These are phyloP conservation scores for Claviceps capensis DNA, from an alignment of 2,329 filamentous ascomycete genomes.

Conservation along the genomic window DNA sequence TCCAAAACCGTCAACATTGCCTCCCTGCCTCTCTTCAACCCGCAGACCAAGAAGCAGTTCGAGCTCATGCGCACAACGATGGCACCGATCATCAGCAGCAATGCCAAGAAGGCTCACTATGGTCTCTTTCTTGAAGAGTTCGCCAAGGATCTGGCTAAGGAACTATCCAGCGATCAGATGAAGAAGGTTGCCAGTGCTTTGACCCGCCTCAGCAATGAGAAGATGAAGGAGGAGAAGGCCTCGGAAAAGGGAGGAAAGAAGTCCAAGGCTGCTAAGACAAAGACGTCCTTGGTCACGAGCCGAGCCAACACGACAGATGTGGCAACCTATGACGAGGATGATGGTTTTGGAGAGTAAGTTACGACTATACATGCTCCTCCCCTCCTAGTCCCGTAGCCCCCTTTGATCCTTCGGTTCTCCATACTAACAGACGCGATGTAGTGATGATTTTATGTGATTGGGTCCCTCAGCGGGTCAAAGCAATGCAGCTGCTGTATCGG, in stretches of 20 bases:
- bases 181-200: conserved; percentile 86
- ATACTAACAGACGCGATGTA: conserved; percentile 16
- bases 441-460: conserved; percentile 61
- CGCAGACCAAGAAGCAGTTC: conserved; percentile 77
- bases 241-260: conserved; percentile 94
- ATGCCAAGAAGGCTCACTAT: conserved; percentile 84
- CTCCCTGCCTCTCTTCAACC: conserved; percentile 74
- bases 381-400: neutral
- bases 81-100: conserved; percentile 60
- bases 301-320: conserved; percentile 53
- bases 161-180: conserved; percentile 82
- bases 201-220: conserved; percentile 90
- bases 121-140: conserved; percentile 84
- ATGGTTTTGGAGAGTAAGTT: conserved; percentile 70
- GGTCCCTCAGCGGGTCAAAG: neutral
- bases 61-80: conserved; percentile 63
- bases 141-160: conserved; percentile 71
- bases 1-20: conserved; percentile 70
- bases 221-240: conserved; percentile 96
- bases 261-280: conserved; percentile 90
- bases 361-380: too few relatives aligned
- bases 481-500: conserved; percentile 1
- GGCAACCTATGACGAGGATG: conserved; percentile 68
- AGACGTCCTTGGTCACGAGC: conserved; percentile 63
- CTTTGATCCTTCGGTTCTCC: neutral